Conservation (phyloP, 2,329 filamentous ascomycete genomes). For the Botrytis porri region DNA sequence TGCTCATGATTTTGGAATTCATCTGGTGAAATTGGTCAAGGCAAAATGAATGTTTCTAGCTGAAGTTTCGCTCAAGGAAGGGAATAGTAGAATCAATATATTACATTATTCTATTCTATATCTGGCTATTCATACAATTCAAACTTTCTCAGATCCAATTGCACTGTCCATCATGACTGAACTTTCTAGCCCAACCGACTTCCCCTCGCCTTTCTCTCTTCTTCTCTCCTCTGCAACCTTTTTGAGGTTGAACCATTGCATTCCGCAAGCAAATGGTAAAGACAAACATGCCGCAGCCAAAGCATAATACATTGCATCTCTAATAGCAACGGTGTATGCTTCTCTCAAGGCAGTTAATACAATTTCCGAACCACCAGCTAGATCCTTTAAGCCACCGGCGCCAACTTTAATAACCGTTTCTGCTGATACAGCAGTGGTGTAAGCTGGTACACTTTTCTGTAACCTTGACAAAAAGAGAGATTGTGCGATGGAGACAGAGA, state of each 20-base stretch:
- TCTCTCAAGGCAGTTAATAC: not conserved
- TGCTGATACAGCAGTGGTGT: not conserved
- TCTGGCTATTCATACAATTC: not conserved
- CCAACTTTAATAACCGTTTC: not conserved
- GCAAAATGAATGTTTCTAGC: not conserved
- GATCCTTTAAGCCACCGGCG: not conserved
- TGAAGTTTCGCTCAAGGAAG: not conserved
- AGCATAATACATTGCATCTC: conserved; percentile 13
- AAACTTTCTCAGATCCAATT: not conserved
- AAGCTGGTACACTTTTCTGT: not conserved
- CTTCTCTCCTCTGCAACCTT: conserved; percentile 11
- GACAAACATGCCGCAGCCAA: conserved; percentile 5
- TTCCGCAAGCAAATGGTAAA: conserved; percentile 8
- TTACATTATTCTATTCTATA: not conserved
- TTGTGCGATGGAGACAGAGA: conserved; percentile 14
- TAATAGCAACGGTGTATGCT: conserved; percentile 5
- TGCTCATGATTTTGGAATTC: not conserved
- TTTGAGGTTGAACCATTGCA: conserved; percentile 16
- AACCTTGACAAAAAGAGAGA: conserved; percentile 13
- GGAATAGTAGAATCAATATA: not conserved
- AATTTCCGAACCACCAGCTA: not conserved
- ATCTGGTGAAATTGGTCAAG: not conserved
- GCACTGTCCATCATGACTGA: not conserved
- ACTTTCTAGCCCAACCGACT: not conserved
- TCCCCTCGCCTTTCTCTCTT: not conserved